Base-by-base conservation (phyloP, 371 early-diverging fungal genomes). In the Mortierella sp. region DNA sequence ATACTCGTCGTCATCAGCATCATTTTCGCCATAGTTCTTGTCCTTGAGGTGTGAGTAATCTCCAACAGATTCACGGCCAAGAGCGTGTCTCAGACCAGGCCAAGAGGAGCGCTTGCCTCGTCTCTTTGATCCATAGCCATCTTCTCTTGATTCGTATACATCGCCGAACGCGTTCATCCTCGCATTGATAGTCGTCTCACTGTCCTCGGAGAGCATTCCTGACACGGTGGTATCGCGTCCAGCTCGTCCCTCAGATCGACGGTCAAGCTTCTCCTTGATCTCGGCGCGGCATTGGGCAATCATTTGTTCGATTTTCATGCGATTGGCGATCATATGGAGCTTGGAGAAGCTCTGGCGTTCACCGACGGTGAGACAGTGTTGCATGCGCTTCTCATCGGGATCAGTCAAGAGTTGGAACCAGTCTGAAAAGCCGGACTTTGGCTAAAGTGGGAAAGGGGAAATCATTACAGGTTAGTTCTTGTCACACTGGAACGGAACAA, bases 281-380 rank as follows among this genome's bases (percentile, higher is more conserved):
- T 78, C 54, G 19, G 54, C 62, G 10, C 84, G 81, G 6, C 80
- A 82, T 14, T 58, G 63, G 16, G 83, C 65, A 64, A 91, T 87
- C 12, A 86, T 81, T 22, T 85, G 80, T 78, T 96, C 97, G 56
- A 95, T 87, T 25, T 81, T 68, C 85, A 92, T 80, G 13, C 96
- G 86, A 59, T 94, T 90, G 7, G 82, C 70, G 44, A 97, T 91
- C 90, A 92, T 90, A 37, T 87, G 85, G 8, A 97, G 67, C 57
- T 91, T 92, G 0, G 96, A 94, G 89, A 90, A 96, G 0, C 94
- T 90, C 31, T 85, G 84, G 21, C 77, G 62, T 52, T 85, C 80
- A 9, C 95, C 96, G 4, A 73, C 81, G 7, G 69, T 54, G 53
- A 95, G 82, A 59, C 88, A 86, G 48, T 82, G 72, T 25, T 62